Evolutionary conservation across 805 yeast genomes (phyloP).

Genomic region (Spathaspora boniae): DNA sequence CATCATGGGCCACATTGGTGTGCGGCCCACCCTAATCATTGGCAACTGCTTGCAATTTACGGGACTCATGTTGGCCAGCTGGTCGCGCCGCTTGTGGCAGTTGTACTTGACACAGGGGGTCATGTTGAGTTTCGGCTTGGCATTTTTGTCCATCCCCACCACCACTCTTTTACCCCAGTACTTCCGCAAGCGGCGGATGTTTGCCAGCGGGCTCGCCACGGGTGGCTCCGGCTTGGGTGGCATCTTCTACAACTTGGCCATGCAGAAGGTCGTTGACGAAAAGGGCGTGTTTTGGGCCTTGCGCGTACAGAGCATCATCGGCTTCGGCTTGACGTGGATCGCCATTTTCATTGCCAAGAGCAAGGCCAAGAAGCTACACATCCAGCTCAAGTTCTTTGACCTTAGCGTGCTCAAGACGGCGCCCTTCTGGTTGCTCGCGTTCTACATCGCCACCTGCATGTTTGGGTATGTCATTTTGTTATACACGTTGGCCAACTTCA

Average conservation of each 20-base stretch:
- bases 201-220: constrained; percentile 46
- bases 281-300: constrained; percentile 47
- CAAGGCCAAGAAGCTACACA: constrained; percentile 14
- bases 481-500: constrained; percentile 58
- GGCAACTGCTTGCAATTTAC: constrained; percentile 53
- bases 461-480: constrained; percentile 60
- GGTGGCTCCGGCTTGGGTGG: constrained; percentile 57
- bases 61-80: constrained; percentile 59
- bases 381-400: constrained; percentile 38
- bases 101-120: constrained; percentile 67
- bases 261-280: constrained; percentile 40
- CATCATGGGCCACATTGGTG: constrained; percentile 42
- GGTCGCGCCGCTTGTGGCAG: constrained; percentile 59
- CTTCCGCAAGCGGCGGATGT: constrained; percentile 61
- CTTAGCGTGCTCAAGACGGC: constrained; percentile 29
- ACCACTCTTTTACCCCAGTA: constrained; percentile 63
- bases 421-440: constrained; percentile 40
- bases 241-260: constrained; percentile 44
- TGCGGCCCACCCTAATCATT: constrained; percentile 35
- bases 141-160: constrained; percentile 57
- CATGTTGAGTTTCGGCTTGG: constrained; percentile 55
- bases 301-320: constrained; percentile 43
- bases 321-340: constrained; percentile 24
- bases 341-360: constrained; percentile 17
- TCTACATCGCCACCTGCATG: constrained; percentile 46